Percentiles rank a stretch among this genome's conserved stretches.
Conservation (phyloP, 495 filamentous ascomycete species). For the Podospora sp. region DNA sequence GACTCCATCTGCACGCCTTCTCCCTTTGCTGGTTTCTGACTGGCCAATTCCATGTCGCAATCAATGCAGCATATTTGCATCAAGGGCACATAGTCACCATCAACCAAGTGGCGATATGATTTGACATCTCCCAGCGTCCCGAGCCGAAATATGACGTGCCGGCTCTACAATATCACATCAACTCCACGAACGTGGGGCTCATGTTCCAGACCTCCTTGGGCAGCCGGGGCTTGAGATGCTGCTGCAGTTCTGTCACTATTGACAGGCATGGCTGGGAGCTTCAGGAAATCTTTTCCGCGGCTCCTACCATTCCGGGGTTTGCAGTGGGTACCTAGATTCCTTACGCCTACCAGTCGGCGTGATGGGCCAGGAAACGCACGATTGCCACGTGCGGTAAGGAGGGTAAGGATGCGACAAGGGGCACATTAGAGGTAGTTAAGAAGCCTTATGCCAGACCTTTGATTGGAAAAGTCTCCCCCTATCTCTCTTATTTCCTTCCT, state of each 20-base stretch:
- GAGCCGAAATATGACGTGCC: slow-evolving; percentile 5
- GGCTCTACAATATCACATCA: slow-evolving; percentile 2
- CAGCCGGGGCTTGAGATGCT: background rate
- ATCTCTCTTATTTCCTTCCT: background rate
- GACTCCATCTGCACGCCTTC: background rate
- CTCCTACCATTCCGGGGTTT: too few relatives aligned
- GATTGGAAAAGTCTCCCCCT: background rate
- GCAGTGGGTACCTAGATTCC: background rate
- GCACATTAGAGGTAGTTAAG: background rate
- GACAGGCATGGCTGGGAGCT: background rate
- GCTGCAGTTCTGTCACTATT: background rate
- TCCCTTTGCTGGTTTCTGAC: background rate
- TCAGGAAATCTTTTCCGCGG: background rate
- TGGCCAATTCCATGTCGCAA: slow-evolving; percentile 13
- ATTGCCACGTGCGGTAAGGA: background rate
- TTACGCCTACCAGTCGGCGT: background rate
- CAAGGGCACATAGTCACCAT: background rate
- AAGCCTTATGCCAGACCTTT: background rate
- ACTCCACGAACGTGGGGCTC: background rate
- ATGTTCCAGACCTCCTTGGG: background rate
- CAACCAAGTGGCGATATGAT: background rate
- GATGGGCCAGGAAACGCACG: background rate
- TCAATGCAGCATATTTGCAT: slow-evolving; percentile 13
- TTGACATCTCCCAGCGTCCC: background rate
- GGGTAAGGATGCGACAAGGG: background rate